phyloP scores from a whole-genome alignment of 306 rosid species.

The Boehmeria nivea region DNA sequence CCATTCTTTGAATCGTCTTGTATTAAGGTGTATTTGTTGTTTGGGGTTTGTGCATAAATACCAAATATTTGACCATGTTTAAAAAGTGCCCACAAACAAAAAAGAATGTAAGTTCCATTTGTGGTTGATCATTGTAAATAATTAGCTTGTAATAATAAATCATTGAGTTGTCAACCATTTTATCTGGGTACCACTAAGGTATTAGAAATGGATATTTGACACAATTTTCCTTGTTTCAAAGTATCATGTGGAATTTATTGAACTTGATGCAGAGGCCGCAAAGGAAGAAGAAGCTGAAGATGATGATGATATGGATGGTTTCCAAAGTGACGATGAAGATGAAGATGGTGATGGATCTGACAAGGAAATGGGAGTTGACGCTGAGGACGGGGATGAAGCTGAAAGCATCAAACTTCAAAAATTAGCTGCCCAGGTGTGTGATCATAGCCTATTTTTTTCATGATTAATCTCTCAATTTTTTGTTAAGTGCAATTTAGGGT shows the following conservation, averaged over 20 bases:
- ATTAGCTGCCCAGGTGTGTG: conserved; percentile 83
- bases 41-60: too few relatives aligned
- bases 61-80: too few relatives aligned
- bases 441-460: neutral
- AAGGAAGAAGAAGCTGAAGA: conserved; percentile 87
- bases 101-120: too few relatives aligned
- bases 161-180: neutral
- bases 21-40: neutral
- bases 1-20: neutral
- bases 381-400: conserved; percentile 81
- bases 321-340: conserved; percentile 77
- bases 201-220: neutral
- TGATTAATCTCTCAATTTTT: neutral
- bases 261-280: conserved; percentile 57
- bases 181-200: too few relatives aligned
- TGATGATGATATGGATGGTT: conserved; percentile 94
- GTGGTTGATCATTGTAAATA: too few relatives aligned
- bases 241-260: neutral
- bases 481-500: too few relatives aligned
- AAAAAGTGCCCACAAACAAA: too few relatives aligned
- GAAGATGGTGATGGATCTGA: conserved; percentile 82
- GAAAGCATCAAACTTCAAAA: conserved; percentile 64
- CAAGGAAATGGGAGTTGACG: conserved; percentile 87
- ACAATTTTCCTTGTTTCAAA: neutral
- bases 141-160: too few relatives aligned